Base-by-base conservation (phyloP, 495 filamentous ascomycete genomes). In the Stereocaulon alpinum region DNA sequence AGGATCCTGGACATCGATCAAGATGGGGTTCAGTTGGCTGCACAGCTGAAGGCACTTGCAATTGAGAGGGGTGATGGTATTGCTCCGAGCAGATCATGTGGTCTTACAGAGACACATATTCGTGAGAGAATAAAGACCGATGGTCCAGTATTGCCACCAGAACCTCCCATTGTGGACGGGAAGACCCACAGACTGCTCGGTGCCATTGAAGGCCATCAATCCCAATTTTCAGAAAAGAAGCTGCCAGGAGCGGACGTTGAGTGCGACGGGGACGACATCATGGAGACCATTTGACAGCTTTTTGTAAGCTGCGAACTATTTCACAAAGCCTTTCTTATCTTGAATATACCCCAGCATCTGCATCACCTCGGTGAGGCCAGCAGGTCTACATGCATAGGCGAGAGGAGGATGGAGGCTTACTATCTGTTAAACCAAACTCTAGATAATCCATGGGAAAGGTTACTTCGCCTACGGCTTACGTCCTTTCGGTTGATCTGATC, bases 41-140 rank as follows among this genome's bases (percentile, higher is more conserved):
- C 65, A 41, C 61, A 67, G 20, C 62, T 67, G 51, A 68, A 67
- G 27, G 73, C 74, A 22, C 72, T 81, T 1, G 75, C 78, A 11
- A 32, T 78, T 55, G 77, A 80, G 59, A 72, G 78, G 22, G 77
- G 78, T 15, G 78, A 79, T 60, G 59, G 62, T 0, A 68, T 66
- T 44, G 55, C 62, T 10, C 60, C 67, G 4, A 59, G 67, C 15
- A 70, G 67, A 15, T 51, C 29, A 27, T 56, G 62, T 15, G 70
- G 75, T 5, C 64, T 75, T 43, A 73, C 75, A 7, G 63, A 71
- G 45, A 56, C 77, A 3, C 57, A 72, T 0, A 66, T 80, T 43
- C 68, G 57, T n/a, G 77, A 80, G 62, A 76, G 76, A 22, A 64
- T 68, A 10, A 42, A 55, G 37, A 61, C 55, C 6, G 66, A 71